Base-by-base conservation (phyloP, 1,139 yeast genomes). In the Kurtzmaniella quercitrusa region DNA sequence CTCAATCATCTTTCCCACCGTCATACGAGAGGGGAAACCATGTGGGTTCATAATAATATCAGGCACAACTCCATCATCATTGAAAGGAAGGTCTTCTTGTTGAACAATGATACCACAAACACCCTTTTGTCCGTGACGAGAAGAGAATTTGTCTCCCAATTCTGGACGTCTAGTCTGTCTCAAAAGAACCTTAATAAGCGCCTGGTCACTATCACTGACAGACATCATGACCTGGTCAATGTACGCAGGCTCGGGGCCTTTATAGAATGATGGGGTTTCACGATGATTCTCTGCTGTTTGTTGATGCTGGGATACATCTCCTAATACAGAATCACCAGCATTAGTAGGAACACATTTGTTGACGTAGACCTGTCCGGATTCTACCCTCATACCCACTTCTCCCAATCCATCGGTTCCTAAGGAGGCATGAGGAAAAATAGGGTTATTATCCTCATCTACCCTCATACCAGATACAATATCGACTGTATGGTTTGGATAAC, bases 11-110 rank as follows among this genome's bases (percentile, higher is more conserved):
- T 93, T 93, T 48, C 98, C 99, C 21, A 93, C 98, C 40, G 99
- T 93, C 99, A 93, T 93, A 75, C 98, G 95, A 34, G 98, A 91
- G 51, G 98, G 98, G 82, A 93, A 93, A 70, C 97, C 98, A 62
- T 93, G 98, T 1, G 98, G 98, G 60, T 93, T 93, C 96, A 93
- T 93, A 58, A 93, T 93, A 53, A 93, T 90, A 67, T 93, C 98
- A 0, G 98, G 98, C 3, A 81, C 73, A 39, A 91, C 79, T 56
- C 98, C 98, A 48, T 82, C 78, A 55, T 91, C 97, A 59, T 84
- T 87, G 63, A 91, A 93, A 27, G 98, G 98, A 76, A 93, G 76
- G 60, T 93, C 98, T 61, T 90, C 97, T 59, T 91, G 97, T 57
- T 88, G 91, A 12, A 91, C 97, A 63, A 91, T 93, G 54, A 91